Percentiles rank a stretch among this genome's conserved stretches.
Evolutionary conservation across 2,329 filamentous ascomycete species (phyloP).

Genomic region (Colletotrichum echinochloae): DNA sequence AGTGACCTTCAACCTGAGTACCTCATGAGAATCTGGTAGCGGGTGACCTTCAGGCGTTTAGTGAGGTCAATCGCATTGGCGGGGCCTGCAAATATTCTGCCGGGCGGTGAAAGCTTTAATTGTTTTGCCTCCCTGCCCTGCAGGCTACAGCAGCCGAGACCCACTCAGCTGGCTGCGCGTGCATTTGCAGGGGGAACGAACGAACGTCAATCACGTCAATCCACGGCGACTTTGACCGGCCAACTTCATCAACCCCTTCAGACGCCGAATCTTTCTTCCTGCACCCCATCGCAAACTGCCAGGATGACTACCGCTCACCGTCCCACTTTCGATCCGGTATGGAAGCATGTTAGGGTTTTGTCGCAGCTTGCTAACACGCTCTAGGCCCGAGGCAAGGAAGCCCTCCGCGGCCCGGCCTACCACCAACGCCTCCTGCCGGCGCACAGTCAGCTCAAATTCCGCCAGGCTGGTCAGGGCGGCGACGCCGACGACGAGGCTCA

Average conservation of each 20-base stretch:
- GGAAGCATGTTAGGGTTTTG: conserved; percentile 42
- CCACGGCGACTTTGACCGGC: conserved; percentile 1
- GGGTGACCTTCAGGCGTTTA: conserved; percentile 37
- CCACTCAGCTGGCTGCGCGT: conserved; percentile 21
- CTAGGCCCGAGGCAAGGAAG: conserved; percentile 92
- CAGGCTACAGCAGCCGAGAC: conserved; percentile 21
- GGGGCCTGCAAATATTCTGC: conserved; percentile 57
- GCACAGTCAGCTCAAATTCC: conserved; percentile 91
- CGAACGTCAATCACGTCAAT: conserved; percentile 15
- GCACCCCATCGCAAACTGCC: conserved; percentile 1
- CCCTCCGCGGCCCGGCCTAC: conserved; percentile 91
- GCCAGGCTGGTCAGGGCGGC: conserved; percentile 89
- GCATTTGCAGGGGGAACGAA: conserved; percentile 15
- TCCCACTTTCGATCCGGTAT: conserved; percentile 95
- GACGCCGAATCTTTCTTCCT: background rate
- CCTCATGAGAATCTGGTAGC: conserved; percentile 10
- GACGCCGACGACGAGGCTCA: conserved; percentile 76
- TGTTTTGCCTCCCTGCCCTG: conserved; percentile 10
- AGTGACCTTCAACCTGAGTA: conserved; percentile 24
- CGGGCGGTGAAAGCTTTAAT: conserved; percentile 57
- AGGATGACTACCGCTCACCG: conserved; percentile 78
- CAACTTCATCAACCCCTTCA: conserved; percentile 16
- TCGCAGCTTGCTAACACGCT: conserved; percentile 44
- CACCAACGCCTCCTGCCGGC: conserved; percentile 96
- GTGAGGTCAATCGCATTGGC: conserved; percentile 41